Evolutionary conservation across 805 yeast genomes (phyloP).

Genomic region (Candida chilensis): DNA sequence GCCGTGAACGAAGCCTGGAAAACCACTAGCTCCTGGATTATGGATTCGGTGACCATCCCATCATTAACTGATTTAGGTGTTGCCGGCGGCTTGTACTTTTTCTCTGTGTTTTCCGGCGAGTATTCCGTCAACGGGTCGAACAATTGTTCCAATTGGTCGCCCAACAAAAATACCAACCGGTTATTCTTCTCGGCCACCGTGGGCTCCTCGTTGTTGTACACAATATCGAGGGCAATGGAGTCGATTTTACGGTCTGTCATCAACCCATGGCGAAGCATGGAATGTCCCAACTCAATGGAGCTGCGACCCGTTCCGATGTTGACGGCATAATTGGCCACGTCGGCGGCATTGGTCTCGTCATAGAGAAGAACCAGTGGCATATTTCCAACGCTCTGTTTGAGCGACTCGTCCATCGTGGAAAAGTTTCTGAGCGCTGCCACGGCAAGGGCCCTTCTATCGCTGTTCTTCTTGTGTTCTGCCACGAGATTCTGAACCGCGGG

Average conservation of each 20-base stretch:
- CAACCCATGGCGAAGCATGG: too few relatives aligned
- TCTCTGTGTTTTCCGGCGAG: slow-evolving; percentile 81
- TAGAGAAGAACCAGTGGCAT: slow-evolving; percentile 31
- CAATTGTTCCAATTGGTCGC: slow-evolving; percentile 79
- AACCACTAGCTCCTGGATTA: slow-evolving; percentile 57
- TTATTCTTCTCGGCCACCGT: slow-evolving; percentile 58
- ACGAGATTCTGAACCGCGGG: slow-evolving; percentile 71
- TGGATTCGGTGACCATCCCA: slow-evolving; percentile 19
- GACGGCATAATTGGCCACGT: too few relatives aligned
- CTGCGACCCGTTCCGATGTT: too few relatives aligned
- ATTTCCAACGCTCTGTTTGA: slow-evolving; percentile 2
- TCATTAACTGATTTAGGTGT: slow-evolving; percentile 3
- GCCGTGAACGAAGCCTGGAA: slow-evolving; percentile 72
- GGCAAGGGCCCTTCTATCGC: slow-evolving; percentile 69
- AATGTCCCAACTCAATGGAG: too few relatives aligned
- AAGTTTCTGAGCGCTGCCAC: slow-evolving; percentile 62
- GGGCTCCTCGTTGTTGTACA: slow-evolving; percentile 47
- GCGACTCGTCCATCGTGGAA: slow-evolving; percentile 37
- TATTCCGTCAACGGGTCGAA: slow-evolving; percentile 89
- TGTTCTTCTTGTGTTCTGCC: slow-evolving; percentile 36
- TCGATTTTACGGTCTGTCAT: slow-evolving; percentile 31
- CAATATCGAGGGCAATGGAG: slow-evolving; percentile 61
- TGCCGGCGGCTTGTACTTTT: slow-evolving; percentile 56
- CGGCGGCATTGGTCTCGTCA: slow-evolving; percentile 86
- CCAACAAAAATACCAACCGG: slow-evolving; percentile 64